A percentile compares a stretch with the other conserved stretches of the same genome.
Conservation (phyloP, 2,329 filamentous ascomycete genomes). For the Paramyrothecium roridum region DNA sequence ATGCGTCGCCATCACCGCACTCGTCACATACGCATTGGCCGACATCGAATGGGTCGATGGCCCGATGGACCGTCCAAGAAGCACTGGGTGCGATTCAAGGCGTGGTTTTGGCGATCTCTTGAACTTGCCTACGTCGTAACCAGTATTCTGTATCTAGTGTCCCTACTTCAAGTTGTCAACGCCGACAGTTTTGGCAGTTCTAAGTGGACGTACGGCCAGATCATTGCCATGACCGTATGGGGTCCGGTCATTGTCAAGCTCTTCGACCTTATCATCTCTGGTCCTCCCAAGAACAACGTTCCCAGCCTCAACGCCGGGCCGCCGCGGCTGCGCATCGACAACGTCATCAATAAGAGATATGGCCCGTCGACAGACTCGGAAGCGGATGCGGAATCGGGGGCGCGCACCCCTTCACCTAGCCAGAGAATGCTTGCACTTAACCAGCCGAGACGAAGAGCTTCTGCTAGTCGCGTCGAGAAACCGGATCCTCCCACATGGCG, state of each 20-base stretch:
- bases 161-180: slow-evolving; percentile 30
- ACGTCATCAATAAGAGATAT: slow-evolving; percentile 30
- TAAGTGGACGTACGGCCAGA: slow-evolving; percentile 33
- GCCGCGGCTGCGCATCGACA: slow-evolving; percentile 34
- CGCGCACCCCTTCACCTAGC: slow-evolving; percentile 3
- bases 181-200: slow-evolving; percentile 30
- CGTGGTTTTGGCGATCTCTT: slow-evolving; percentile 29
- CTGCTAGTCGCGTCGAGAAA: background rate
- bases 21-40: slow-evolving; percentile 24
- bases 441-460: background rate
- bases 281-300: slow-evolving; percentile 32
- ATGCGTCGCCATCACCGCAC: slow-evolving; percentile 29
- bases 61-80: slow-evolving; percentile 23
- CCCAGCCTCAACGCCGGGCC: slow-evolving; percentile 29
- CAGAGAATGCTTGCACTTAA: slow-evolving; percentile 4
- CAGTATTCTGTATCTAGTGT: slow-evolving; percentile 35
- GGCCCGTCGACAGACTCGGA: slow-evolving; percentile 8
- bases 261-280: slow-evolving; percentile 33
- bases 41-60: slow-evolving; percentile 25
- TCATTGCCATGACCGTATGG: slow-evolving; percentile 36
- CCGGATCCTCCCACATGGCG: background rate
- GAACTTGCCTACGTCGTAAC: slow-evolving; percentile 32
- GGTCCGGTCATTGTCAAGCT: slow-evolving; percentile 36
- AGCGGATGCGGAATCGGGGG: background rate
- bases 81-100: slow-evolving; percentile 23